A percentile compares a stretch with the other conserved stretches of the same genome.
Evolutionary conservation across 352 stramenopile genomes (phyloP).

Genomic region (Phytophthora tentaculata): DNA sequence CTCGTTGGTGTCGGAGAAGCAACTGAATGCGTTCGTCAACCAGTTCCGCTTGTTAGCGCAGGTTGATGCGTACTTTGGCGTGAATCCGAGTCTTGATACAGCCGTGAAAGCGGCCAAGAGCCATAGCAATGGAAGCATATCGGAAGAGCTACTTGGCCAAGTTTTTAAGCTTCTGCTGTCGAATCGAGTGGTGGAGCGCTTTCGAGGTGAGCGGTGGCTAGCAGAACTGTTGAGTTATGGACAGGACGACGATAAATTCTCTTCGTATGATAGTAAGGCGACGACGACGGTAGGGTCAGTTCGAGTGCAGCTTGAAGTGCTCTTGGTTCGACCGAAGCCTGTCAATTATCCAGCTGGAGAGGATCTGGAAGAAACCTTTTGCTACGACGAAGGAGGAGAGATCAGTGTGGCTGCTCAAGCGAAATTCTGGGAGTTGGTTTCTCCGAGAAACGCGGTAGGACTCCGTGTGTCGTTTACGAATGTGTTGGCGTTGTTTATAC

Average conservation of each 20-base stretch:
- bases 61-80: constrained; percentile 54
- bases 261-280: constrained; percentile 35
- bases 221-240: constrained; percentile 50
- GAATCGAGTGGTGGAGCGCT: constrained; percentile 38
- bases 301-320: constrained; percentile 20
- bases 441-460: constrained; percentile 13
- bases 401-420: constrained; percentile 46
- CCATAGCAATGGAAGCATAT: constrained; percentile 20
- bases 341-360: constrained; percentile 19
- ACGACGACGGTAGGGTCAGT: constrained; percentile 17
- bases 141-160: constrained; percentile 39
- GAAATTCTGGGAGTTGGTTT: constrained; percentile 50
- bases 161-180: constrained; percentile 40
- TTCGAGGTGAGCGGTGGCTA: constrained; percentile 59
- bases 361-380: constrained; percentile 55
- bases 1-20: constrained; percentile 42
- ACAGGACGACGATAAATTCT: constrained; percentile 31
- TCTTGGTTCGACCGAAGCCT: constrained; percentile 25
- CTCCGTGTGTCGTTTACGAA: constrained; percentile 40
- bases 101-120: constrained; percentile 30
- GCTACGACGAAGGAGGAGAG: constrained; percentile 48
- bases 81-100: constrained; percentile 43
- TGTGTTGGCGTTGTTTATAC: constrained; percentile 47
- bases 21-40: constrained; percentile 44
- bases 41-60: constrained; percentile 47